phyloP scores from a whole-genome alignment of 768 basidiomycete species.

The Agaricus blazei region DNA sequence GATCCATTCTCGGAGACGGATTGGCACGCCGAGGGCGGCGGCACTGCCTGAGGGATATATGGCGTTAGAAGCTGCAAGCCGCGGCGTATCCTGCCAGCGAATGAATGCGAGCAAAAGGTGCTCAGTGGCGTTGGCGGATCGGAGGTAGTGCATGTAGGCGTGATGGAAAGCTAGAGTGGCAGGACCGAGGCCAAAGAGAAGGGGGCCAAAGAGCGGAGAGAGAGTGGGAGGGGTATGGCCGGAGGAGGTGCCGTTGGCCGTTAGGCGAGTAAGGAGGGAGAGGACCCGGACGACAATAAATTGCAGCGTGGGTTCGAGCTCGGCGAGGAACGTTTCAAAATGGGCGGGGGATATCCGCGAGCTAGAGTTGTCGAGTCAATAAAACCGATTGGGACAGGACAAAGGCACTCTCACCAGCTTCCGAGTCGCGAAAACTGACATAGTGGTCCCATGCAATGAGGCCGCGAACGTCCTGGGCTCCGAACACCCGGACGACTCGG shows the following conservation, averaged over 20 bases:
- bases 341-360: constrained; percentile 65
- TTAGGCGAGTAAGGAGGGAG: constrained; percentile 75
- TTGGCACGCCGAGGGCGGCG: constrained; percentile 66
- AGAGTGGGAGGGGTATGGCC: constrained; percentile 91
- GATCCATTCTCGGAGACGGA: constrained; percentile 88
- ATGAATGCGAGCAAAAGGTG: constrained; percentile 91
- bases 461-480: constrained; percentile 74
- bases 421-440: constrained; percentile 72
- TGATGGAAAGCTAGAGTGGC: constrained; percentile 45
- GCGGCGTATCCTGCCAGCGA: constrained; percentile 68
- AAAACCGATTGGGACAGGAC: constrained; percentile 5
- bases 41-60: constrained; percentile 40
- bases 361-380: constrained; percentile 29
- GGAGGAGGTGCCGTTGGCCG: constrained; percentile 77
- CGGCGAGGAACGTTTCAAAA: constrained; percentile 63
- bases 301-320: constrained; percentile 48
- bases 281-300: constrained; percentile 66
- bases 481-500: constrained; percentile 65
- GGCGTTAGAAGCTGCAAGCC: constrained; percentile 23
- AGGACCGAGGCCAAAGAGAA: constrained; percentile 77
- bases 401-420: constrained; percentile 56
- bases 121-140: constrained; percentile 83
- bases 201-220: constrained; percentile 83
- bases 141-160: constrained; percentile 62
- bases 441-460: constrained; percentile 85